A percentile compares a stretch with the other conserved stretches of the same genome.
phyloP scores from a whole-genome alignment of 1,284 basidiomycete species.

The Veloboletus limbatus region DNA sequence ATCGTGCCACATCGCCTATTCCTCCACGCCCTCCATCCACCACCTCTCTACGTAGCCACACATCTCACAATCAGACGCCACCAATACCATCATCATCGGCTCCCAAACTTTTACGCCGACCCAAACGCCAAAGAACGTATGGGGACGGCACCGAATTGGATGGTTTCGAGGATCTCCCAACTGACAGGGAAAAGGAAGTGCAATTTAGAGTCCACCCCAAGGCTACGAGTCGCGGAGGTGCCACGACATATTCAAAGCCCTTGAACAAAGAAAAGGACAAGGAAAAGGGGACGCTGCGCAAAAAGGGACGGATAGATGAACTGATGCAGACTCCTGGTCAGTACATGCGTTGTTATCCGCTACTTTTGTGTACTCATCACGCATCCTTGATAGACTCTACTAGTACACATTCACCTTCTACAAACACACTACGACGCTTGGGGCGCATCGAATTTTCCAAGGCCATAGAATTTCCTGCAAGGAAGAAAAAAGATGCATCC shows the following conservation, averaged over 20 bases:
- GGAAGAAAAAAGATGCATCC: constrained; percentile 53
- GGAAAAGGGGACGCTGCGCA: constrained; percentile 54
- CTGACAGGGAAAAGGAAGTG: constrained; percentile 78
- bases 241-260: constrained; percentile 45
- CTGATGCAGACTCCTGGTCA: constrained; percentile 40
- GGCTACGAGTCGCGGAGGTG: constrained; percentile 59
- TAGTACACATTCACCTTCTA: constrained; percentile 30
- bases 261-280: constrained; percentile 33
- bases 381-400: constrained; percentile 20
- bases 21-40: constrained; percentile 55
- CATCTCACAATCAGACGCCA: constrained; percentile 32
- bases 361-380: neutral
- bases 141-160: constrained; percentile 95
- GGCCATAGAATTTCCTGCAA: constrained; percentile 39
- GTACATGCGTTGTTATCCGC: constrained; percentile 17
- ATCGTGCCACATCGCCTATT: constrained; percentile 55
- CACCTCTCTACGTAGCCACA: constrained; percentile 36
- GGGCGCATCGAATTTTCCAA: constrained; percentile 44
- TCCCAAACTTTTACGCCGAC: constrained; percentile 70
- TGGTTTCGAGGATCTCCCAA: constrained; percentile 84
- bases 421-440: constrained; percentile 42
- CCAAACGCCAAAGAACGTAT: constrained; percentile 71
- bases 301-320: constrained; percentile 46
- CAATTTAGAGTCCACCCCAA: constrained; percentile 69
- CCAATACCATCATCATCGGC: constrained; percentile 41